phyloP scores from a whole-genome alignment of 2,329 filamentous ascomycete species.

The Thermoascus crustaceus region DNA sequence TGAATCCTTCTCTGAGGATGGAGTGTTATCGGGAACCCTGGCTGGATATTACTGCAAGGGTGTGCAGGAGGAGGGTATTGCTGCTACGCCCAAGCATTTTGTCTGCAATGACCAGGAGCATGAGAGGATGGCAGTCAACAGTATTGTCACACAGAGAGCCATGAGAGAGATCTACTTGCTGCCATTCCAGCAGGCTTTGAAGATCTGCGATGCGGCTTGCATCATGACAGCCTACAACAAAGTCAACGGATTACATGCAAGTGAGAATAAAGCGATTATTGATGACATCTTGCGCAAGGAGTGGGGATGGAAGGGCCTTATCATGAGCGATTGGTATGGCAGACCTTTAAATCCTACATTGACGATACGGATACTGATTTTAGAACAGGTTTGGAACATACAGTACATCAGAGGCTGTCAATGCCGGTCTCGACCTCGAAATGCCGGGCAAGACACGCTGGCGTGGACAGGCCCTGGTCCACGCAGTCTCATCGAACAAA shows the following conservation, averaged over 20 bases:
- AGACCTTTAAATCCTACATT: background rate
- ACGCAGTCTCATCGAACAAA: slow-evolving; percentile 48
- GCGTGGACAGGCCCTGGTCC: slow-evolving; percentile 31
- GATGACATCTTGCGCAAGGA: slow-evolving; percentile 38
- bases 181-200: slow-evolving; percentile 55
- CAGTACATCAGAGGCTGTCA: slow-evolving; percentile 36
- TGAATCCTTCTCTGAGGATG: slow-evolving; percentile 80
- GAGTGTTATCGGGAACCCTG: slow-evolving; percentile 64
- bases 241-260: slow-evolving; percentile 44
- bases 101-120: slow-evolving; percentile 41
- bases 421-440: slow-evolving; percentile 40
- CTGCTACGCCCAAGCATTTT: slow-evolving; percentile 66
- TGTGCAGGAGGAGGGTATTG: slow-evolving; percentile 63
- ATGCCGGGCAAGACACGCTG: slow-evolving; percentile 41
- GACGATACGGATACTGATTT: background rate
- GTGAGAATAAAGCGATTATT: slow-evolving; percentile 35
- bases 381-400: slow-evolving; percentile 38
- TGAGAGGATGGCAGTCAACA: slow-evolving; percentile 33
- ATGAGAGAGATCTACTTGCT: slow-evolving; percentile 56
- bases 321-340: slow-evolving; percentile 40
- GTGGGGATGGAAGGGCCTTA: slow-evolving; percentile 39
- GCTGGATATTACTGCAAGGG: slow-evolving; percentile 65
- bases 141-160: slow-evolving; percentile 42
- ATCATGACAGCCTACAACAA: slow-evolving; percentile 55
- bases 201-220: slow-evolving; percentile 47